These are phyloP conservation scores for Fallopia convolvulus DNA, from an alignment of 148 eudicot species.

Conservation along the genomic window DNA sequence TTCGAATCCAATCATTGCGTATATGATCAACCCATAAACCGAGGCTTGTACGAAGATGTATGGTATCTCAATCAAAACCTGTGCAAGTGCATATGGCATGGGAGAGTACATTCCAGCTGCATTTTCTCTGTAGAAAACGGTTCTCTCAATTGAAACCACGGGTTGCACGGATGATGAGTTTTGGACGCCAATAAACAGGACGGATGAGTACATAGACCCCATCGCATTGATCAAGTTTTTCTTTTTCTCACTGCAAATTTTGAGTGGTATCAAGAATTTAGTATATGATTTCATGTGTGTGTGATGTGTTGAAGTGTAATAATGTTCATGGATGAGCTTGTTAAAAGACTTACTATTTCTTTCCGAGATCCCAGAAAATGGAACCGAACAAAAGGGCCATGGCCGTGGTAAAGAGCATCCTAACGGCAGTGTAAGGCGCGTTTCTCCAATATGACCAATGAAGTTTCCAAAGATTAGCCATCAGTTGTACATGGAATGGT, in stretches of 20 bases:
- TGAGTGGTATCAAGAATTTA: background rate
- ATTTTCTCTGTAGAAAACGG: constrained; percentile 16
- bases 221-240: constrained; percentile 11
- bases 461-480: background rate
- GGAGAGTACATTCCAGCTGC: constrained; percentile 16
- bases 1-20: constrained; percentile 37
- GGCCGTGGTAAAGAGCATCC: background rate
- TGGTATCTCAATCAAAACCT: constrained; percentile 32
- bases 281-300: background rate
- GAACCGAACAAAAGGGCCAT: constrained; percentile 5
- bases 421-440: background rate
- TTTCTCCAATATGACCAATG: constrained; percentile 13
- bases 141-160: constrained; percentile 11
- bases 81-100: constrained; percentile 9
- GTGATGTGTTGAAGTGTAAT: background rate
- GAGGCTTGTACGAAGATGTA: constrained; percentile 22
- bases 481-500: constrained; percentile 2
- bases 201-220: constrained; percentile 14
- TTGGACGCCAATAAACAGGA: constrained; percentile 13
- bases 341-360: constrained; percentile 6
- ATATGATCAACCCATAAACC: constrained; percentile 27
- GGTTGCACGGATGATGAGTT: constrained; percentile 12
- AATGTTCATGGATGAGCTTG: background rate
- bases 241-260: background rate
- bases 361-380: constrained; percentile 14